phyloP scores from a whole-genome alignment of 108 stramenopile genomes.

The Seminavis robusta region DNA sequence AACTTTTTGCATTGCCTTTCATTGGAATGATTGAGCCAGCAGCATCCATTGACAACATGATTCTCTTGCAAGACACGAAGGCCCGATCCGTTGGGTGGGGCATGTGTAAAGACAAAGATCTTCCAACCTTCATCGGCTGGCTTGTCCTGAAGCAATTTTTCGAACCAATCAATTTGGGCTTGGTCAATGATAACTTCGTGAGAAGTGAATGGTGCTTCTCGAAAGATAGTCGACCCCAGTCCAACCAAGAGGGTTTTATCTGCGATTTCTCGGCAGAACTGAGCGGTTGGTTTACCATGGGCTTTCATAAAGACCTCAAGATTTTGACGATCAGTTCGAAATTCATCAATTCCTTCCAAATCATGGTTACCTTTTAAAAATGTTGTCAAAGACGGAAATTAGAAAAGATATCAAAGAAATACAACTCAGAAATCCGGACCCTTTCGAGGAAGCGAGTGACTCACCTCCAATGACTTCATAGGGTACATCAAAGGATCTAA shows the following conservation, averaged over 20 bases:
- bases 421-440: constrained; percentile 49
- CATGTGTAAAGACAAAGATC: constrained; percentile 91
- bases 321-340: constrained; percentile 84
- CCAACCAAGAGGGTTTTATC: constrained; percentile 90
- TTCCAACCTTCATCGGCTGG: constrained; percentile 88
- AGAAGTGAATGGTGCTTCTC: constrained; percentile 82
- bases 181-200: constrained; percentile 93
- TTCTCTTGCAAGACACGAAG: constrained; percentile 87
- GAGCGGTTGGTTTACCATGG: constrained; percentile 69
- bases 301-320: constrained; percentile 57
- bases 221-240: constrained; percentile 77
- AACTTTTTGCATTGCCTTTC: constrained; percentile 52
- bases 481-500: constrained; percentile 34
- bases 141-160: constrained; percentile 55
- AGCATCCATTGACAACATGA: constrained; percentile 86
- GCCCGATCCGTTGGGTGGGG: constrained; percentile 86
- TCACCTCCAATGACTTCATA: constrained; percentile 42
- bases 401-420: too few species aligned
- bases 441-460: too few species aligned
- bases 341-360: constrained; percentile 93
- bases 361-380: constrained; percentile 75
- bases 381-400: too few species aligned
- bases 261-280: constrained; percentile 76
- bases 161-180: constrained; percentile 90
- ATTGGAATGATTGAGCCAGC: constrained; percentile 80